A percentile compares a stretch with the other conserved stretches of the same genome.
Conservation (phyloP, 768 basidiomycete genomes). For the Leccinellum luteum region DNA sequence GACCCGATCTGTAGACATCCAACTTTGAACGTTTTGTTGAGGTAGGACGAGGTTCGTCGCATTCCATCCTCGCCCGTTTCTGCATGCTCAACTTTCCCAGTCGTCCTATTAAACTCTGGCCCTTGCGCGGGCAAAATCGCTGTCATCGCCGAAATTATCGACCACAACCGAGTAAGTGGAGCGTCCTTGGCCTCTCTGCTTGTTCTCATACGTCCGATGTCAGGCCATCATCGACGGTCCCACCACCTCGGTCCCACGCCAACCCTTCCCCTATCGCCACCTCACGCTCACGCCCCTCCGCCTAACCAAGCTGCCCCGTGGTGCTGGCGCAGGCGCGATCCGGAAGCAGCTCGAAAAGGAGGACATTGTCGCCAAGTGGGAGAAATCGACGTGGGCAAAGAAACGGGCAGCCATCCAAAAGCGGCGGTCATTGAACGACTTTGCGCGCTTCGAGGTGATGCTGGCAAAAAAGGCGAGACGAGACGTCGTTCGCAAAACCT, state of each 20-base stretch:
- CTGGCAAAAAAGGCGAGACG: slow-evolving; percentile 85
- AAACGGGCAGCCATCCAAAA: slow-evolving; percentile 72
- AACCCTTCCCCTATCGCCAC: slow-evolving; percentile 88
- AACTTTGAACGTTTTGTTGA: slow-evolving; percentile 98
- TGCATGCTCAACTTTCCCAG: slow-evolving; percentile 29
- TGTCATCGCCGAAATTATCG: slow-evolving; percentile 95
- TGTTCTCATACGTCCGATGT: not conserved
- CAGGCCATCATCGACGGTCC: slow-evolving; percentile 98
- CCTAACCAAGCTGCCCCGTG: slow-evolving; percentile 83
- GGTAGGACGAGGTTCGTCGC: slow-evolving; percentile 80
- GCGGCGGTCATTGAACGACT: slow-evolving; percentile 81
- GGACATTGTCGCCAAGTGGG: slow-evolving; percentile 84
- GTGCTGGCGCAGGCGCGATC: slow-evolving; percentile 75
- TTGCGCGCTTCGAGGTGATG: slow-evolving; percentile 87
- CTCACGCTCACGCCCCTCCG: slow-evolving; percentile 86
- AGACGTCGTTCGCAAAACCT: slow-evolving; percentile 69
- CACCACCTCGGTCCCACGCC: slow-evolving; percentile 86
- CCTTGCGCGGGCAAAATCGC: slow-evolving; percentile 87
- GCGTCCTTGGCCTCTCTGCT: not conserved
- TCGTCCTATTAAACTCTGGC: slow-evolving; percentile 92
- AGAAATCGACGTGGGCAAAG: slow-evolving; percentile 83
- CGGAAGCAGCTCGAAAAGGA: slow-evolving; percentile 89
- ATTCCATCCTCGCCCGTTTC: not conserved
- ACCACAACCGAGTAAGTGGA: slow-evolving; percentile 88
- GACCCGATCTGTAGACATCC: slow-evolving; percentile 51